phyloP scores from a whole-genome alignment of 2,329 filamentous ascomycete species.

The Verticillium tricorpus region DNA sequence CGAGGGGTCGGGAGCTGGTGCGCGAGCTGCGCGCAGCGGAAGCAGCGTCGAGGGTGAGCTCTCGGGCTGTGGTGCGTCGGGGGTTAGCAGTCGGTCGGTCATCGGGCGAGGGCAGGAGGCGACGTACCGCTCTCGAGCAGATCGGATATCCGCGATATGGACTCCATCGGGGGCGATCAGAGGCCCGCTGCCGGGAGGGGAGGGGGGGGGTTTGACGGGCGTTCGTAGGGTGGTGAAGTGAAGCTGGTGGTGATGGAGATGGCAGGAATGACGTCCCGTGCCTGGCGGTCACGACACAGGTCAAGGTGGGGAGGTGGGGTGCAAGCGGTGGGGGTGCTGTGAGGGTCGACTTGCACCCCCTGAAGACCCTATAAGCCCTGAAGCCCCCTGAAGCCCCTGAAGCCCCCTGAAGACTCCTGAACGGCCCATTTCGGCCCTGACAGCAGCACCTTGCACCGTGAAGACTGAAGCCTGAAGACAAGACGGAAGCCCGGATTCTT shows the following conservation, averaged over 20 bases:
- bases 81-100: conserved; percentile 13
- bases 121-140: conserved; percentile 86
- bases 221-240: neutral
- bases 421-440: too few relatives aligned
- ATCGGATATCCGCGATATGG: conserved; percentile 87
- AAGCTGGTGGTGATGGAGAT: conserved; percentile 1
- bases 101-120: conserved; percentile 1
- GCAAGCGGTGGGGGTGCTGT: neutral
- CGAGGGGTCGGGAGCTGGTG: conserved; percentile 59
- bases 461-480: too few relatives aligned
- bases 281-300: conserved; percentile 5
- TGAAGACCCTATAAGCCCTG: neutral
- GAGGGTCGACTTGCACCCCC: too few relatives aligned
- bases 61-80: conserved; percentile 61
- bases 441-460: too few relatives aligned
- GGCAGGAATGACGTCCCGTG: conserved; percentile 16
- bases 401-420: too few relatives aligned
- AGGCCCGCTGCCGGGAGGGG: neutral
- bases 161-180: conserved; percentile 66
- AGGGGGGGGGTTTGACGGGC: neutral
- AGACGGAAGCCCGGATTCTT: too few relatives aligned
- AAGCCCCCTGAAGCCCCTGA: neutral
- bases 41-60: conserved; percentile 95
- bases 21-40: conserved; percentile 72
- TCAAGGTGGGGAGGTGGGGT: neutral